Base-by-base conservation (phyloP, 306 rosid species). In the Rosa rugosa region DNA sequence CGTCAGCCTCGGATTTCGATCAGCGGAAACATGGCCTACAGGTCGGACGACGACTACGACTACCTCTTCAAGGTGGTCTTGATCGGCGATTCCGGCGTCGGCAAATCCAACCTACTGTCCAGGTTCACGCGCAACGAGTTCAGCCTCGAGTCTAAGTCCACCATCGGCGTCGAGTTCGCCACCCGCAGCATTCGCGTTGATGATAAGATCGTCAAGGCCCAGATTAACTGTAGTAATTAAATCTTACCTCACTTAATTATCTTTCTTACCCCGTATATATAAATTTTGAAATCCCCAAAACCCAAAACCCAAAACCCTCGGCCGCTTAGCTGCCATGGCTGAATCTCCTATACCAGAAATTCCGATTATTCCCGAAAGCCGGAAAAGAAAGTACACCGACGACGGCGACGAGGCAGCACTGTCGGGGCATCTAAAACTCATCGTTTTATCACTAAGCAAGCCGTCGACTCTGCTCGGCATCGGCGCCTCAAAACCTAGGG, bases 1-100 rank as follows among this genome's bases (percentile, higher is more conserved):
- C 44, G 10, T 11, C 18, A 11, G 18, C 60, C 44, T 42, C 57
- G 59, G 49, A 60, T 57, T 41, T 38, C 41, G 40, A 14, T 64
- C 44, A 44, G 41, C 53, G 42, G 71, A 56, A 41, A 40, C 71
- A 77, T 82, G 17, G 71, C 89, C 0, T 85, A 83, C 83, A 81
- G 91, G 84, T 56, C 86, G 14, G 91, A 88, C 5, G 91, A 88
- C 59, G 91, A 88, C 67, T 88, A 88, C 76, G 91, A 88, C 73
- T 88, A 88, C 80, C 89, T 88, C 36, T 88, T 85, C 83, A 88
- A 87, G 80, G 83, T 87, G 45, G 91, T 87, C 20, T 81, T 87
- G 34, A 85, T 87, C 60, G 91, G 91, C 23, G 91, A 87, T 72
- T 87, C 91, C 1, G 91, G 91, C 22, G 91, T 87, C 1, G 91